A percentile compares a stretch with the other conserved stretches of the same genome.
phyloP scores from a whole-genome alignment of 1,139 yeast genomes.

The Protomyces inundatus region DNA sequence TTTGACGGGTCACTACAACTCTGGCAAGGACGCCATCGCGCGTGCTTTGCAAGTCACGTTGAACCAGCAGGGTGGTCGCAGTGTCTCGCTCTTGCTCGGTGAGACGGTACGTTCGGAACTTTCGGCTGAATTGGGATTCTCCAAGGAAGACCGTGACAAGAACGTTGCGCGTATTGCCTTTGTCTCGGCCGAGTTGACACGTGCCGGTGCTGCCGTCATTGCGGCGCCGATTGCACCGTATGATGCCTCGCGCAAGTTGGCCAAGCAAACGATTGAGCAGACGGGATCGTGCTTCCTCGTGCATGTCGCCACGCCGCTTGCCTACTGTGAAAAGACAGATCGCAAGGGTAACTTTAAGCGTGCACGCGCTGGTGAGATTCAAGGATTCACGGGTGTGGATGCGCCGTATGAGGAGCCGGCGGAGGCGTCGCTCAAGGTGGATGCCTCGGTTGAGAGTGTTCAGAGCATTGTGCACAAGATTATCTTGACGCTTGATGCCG shows the following conservation, averaged over 20 bases:
- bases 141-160: constrained; percentile 43
- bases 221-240: constrained; percentile 55
- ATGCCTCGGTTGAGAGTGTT: constrained; percentile 48
- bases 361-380: constrained; percentile 47
- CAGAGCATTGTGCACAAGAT: constrained; percentile 66
- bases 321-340: constrained; percentile 45
- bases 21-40: constrained; percentile 60
- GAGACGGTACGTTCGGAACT: constrained; percentile 47
- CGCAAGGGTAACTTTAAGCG: constrained; percentile 47
- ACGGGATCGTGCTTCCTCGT: constrained; percentile 49
- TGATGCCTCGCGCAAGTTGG: constrained; percentile 41
- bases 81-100: constrained; percentile 63
- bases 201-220: constrained; percentile 87
- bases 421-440: constrained; percentile 52
- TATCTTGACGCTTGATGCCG: constrained; percentile 60
- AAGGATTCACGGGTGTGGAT: constrained; percentile 47
- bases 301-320: constrained; percentile 50
- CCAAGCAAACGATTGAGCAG: constrained; percentile 45
- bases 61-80: constrained; percentile 86
- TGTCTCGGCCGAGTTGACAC: constrained; percentile 73
- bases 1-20: constrained; percentile 54
- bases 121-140: constrained; percentile 44
- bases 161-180: constrained; percentile 49
- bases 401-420: constrained; percentile 48
- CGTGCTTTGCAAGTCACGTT: constrained; percentile 84